Base-by-base conservation (phyloP, 768 basidiomycete species). In the Coprinellus micaceus region DNA sequence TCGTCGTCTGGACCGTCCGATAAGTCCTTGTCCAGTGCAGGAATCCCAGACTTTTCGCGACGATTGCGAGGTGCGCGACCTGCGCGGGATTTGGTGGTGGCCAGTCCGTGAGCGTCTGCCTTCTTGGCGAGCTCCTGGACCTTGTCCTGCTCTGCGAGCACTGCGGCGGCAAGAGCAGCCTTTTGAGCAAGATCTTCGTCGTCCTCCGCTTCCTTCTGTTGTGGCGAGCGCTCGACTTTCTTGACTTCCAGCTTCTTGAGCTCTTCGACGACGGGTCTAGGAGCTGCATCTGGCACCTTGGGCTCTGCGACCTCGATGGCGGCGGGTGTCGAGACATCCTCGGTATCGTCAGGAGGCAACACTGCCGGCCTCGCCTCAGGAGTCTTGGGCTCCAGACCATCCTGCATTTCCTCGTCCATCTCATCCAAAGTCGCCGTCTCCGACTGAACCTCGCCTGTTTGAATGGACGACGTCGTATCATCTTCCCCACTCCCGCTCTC, bases 21-120 rank as follows among this genome's bases (percentile, higher is more conserved):
- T 26, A 90, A 71, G 65, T 85, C 83, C 45, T 84, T 81, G 68
- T 94, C 90, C 68, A 94, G 72, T 1, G 90, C 91, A 15, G 84
- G 79, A 41, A 94, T 82, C 56, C 90, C 91, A 28, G 91, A 93
- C 66, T 90, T 90, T 70, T 93, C 91, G 56, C 86, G 81, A 17
- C 88, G 83, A 44, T 63, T 62, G n/a, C 59, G 63, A 49, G 62
- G 66, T 51, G 64, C 53, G 19, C 62, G 57, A 55, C 65, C 49
- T 61, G 65, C 71, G 29, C 65, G 55, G 30, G 66, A 61, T 4
- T 33, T 33, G 33, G 60, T 58, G 5, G 58, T 54, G 40, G 65
- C 13, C 54, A 73, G 75, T 24, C 44, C 56, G 19, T 56, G 60
- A 15, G 63, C 58, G 15, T 66, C 62, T 53, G 62, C 13, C n/a